These are phyloP conservation scores for Cutaneotrichosporon sp. DNA, from an alignment of 1,284 basidiomycete species.

Conservation along the genomic window DNA sequence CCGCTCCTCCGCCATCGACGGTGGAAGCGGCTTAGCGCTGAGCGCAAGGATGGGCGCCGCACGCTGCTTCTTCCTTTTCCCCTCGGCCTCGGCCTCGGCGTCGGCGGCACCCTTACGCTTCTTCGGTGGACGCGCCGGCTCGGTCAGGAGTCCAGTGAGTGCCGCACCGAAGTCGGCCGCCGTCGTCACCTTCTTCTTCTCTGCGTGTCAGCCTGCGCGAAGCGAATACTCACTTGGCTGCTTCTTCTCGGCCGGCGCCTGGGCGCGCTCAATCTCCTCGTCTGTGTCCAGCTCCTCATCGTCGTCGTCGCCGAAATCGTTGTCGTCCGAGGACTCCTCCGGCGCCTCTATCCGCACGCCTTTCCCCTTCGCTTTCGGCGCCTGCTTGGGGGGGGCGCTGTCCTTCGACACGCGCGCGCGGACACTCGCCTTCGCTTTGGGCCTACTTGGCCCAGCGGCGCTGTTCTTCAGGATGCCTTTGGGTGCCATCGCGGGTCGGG, in stretches of 20 bases:
- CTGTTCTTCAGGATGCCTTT: conserved; percentile 21
- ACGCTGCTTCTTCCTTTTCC: conserved; percentile 7
- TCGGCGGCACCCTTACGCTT: conserved; percentile 15
- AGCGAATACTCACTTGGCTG: conserved; percentile 6
- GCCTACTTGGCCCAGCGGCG: conserved; percentile 10
- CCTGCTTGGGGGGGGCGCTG: conserved; percentile 1
- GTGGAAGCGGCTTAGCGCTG: conserved; percentile 33
- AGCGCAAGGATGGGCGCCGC: conserved; percentile 39
- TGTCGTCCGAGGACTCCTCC: conserved; percentile 2
- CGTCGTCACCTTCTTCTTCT: conserved; percentile 43
- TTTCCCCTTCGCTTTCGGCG: conserved; percentile 7
- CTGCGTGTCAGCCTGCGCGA: conserved; percentile 18
- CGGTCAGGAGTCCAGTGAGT: conserved; percentile 42
- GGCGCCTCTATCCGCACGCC: conserved; percentile 4
- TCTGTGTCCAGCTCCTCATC: conserved; percentile 9
- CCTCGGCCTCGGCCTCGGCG: conserved; percentile 4
- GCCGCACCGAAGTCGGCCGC: conserved; percentile 45
- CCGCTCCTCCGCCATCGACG: conserved; percentile 29
- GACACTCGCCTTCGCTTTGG: conserved; percentile 8
- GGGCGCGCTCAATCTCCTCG: conserved; percentile 15
- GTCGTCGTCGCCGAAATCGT: conserved; percentile 14
- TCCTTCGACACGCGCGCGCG: conserved; percentile 1
- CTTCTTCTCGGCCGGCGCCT: conserved; percentile 14
- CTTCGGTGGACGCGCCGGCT: conserved; percentile 23
- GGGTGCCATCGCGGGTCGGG: conserved; percentile 10